Evolutionary conservation across 2,329 filamentous ascomycete genomes (phyloP), one percentile per base, ranked within the genome.

Genomic region (Epichloe sibirici): DNA sequence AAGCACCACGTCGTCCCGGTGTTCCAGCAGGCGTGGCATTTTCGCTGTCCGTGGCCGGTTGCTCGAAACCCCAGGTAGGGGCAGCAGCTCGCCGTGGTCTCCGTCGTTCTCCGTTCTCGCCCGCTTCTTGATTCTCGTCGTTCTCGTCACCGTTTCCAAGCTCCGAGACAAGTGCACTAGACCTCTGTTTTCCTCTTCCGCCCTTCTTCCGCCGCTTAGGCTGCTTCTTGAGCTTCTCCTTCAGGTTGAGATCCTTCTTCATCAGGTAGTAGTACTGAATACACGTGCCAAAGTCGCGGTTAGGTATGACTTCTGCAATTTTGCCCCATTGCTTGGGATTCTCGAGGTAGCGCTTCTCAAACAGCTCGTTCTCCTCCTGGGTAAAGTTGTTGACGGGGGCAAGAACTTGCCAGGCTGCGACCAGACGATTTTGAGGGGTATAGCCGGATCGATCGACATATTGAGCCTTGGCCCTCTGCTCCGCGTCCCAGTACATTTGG

Each of bases 251-350:
- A 46, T 82, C 76, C 69, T 85, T 85, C 69, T 82, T 93, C 63
- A 85, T 87, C 56, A 87, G 75, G 66, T 93, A 93, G 68, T 93
- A 93, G 66, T 90, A 89, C 63, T 89, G 85, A 59, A 93, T 93
- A 66, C 85, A 89, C 46, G 86, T 80, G 57, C 85, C 84, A 66
- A 88, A 90, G 60, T 86, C 82, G 25, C 87, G 81, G 34, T 77
- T 74, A 0, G 78, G 77, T 5, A 91, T 70, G 25, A 76, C 75
- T 54, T 85, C 81, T 5, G 87, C 85, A 53, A 93, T 82, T 59
- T 81, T 82, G 53, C 86, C 85, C 86, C 86, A 93, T 62, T 90
- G 86, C 73, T 93, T 93, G 0, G 86, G 85, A 53, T 78, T 79
- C 56, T 88, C 84, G 49, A 87, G 74, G 61, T 89, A 91, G 11